These are phyloP conservation scores for Pichia sp. DNA, from an alignment of 1,139 yeast species.

Conservation along the genomic window DNA sequence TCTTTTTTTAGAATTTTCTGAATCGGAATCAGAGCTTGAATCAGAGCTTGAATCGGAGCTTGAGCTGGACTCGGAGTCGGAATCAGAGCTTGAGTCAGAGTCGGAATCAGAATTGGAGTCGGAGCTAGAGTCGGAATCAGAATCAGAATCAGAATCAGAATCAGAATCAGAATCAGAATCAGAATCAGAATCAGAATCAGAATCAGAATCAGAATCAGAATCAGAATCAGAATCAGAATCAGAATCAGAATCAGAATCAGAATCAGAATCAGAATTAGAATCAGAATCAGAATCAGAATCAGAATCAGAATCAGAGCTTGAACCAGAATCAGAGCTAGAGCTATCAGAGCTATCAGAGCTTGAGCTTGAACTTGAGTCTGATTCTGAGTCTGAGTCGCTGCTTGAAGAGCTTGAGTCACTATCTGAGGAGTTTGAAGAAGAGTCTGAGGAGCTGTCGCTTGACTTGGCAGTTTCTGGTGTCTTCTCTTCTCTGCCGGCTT, in stretches of 20 bases:
- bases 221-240: conserved; percentile 1
- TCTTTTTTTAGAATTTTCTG: conserved; percentile 21
- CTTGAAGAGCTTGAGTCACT: conserved; percentile 5
- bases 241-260: conserved; percentile 14
- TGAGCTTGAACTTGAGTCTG: conserved; percentile 15
- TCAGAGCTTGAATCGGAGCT: conserved; percentile 18
- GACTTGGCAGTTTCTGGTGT: neutral
- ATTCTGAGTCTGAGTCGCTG: conserved; percentile 25
- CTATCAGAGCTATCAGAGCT: conserved; percentile 12
- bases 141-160: conserved; percentile 17
- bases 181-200: conserved; percentile 22
- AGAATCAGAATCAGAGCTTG: conserved; percentile 20
- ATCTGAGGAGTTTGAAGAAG: no score
- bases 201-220: conserved; percentile 25
- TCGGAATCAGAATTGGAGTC: conserved; percentile 27
- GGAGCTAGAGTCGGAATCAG: conserved; percentile 16
- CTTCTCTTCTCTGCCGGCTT: no score
- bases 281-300: conserved; percentile 14
- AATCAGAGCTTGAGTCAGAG: conserved; percentile 26
- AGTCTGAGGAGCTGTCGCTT: conserved; percentile 16
- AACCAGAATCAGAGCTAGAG: conserved; percentile 26
- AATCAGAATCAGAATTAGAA: conserved; percentile 18
- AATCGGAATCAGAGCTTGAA: conserved; percentile 30
- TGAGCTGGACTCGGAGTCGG: conserved; percentile 14
- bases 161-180: conserved; percentile 17